Base-by-base conservation (phyloP, 169 alveolate genomes). In the Cryptosporidium ubiquitum region DNA sequence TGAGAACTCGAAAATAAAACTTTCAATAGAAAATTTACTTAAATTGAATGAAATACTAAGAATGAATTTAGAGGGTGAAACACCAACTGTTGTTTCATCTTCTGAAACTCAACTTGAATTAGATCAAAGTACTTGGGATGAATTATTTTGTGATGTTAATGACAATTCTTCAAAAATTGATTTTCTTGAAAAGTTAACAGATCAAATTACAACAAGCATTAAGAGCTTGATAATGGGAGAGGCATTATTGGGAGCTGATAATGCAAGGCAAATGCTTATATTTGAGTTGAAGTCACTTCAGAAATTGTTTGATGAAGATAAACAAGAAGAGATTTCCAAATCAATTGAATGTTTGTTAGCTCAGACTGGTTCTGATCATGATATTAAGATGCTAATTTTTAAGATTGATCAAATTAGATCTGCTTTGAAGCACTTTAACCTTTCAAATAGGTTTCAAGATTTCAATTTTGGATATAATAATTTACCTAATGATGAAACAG, bases 241-340 rank as follows among this genome's bases (percentile, higher is more conserved):
- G 39, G 39, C 74, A n/a, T 37, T 79, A 26, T 47, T 79, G 20
- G 75, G 79, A 61, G 89, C 89, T 60, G 74, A 79, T 61, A 79
- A 66, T 64, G 75, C 75, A 44, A 79, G 74, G 29, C 89, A 79
- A 49, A 23, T 60, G 7, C 55, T 79, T 40, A 20, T 64, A 0
- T 44, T 31, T 39, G 74, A 61, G 39, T 35, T 79, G 14, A 47
- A 64, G 61, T 39, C 49, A 44, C 49, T 58, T 26, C 29, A 47
- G 52, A 79, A 64, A 26, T 23, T 79, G 10, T 61, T 42, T 52
- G 23, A 14, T 20, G 75, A 79, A 60, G 35, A 29, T 64, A 42
- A 66, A n/a, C 10, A 40, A 47, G 69, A 60, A 1, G 26, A 26
- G 40, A 64, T 79, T 26, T 58, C 89, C 5, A 66, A 79, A 35